Conservation (phyloP, 192 early-diverging fungal species). For the Piromyces finnis region DNA sequence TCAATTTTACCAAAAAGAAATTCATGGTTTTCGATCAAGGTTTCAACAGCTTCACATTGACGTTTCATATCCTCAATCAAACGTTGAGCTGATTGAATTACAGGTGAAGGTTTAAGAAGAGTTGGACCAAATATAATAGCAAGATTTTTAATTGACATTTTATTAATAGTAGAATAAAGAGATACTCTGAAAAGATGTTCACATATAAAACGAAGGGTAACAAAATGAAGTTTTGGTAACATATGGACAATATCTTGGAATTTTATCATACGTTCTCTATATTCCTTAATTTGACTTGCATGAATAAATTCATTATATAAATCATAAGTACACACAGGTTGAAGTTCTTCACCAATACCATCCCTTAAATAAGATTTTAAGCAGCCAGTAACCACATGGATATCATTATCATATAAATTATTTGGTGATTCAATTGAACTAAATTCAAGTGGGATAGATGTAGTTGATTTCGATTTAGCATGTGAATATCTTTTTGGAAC, state of each 20-base stretch:
- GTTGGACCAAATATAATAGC: slow-evolving; percentile 89
- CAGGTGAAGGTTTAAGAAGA: slow-evolving; percentile 9
- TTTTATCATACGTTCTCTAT: slow-evolving; percentile 26
- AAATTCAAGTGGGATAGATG: neutral
- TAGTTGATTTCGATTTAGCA: neutral
- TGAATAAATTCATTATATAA: slow-evolving; percentile 23
- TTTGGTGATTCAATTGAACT: neutral
- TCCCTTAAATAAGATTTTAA: slow-evolving; percentile 25
- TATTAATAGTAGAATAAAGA: slow-evolving; percentile 25
- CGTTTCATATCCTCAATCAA: neutral
- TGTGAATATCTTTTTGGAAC: neutral
- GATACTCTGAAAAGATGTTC: slow-evolving; percentile 14
- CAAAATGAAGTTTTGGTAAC: slow-evolving; percentile 19
- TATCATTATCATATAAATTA: slow-evolving; percentile 27
- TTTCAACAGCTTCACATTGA: neutral
- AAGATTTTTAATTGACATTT: slow-evolving; percentile 84
- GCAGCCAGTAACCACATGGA: slow-evolving; percentile 28
- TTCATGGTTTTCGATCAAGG: neutral
- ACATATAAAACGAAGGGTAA: slow-evolving; percentile 23
- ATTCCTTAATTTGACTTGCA: slow-evolving; percentile 17
- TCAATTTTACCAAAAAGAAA: neutral
- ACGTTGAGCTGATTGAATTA: neutral
- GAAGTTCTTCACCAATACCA: slow-evolving; percentile 15
- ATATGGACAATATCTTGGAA: slow-evolving; percentile 30
- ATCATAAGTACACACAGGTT: slow-evolving; percentile 18